Base-by-base conservation (phyloP, 805 yeast species). In the Zygosaccharomyces lentus region DNA sequence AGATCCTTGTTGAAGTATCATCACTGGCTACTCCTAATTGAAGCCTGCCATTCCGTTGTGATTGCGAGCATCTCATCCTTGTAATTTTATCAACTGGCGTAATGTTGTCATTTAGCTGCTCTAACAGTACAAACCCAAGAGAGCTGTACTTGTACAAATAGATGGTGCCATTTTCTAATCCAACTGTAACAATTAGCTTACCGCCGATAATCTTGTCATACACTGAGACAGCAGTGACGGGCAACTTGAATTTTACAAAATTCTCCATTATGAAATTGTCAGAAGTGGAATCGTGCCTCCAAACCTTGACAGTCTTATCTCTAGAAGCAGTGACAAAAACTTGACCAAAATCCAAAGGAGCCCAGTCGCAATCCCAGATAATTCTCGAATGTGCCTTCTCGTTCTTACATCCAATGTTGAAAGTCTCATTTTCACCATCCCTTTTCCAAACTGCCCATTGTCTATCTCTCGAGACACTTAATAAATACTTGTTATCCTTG, bases 351-450 rank as follows among this genome's bases (percentile, higher is more conserved):
- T 58, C 69, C n/a, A 57, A 49, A 4, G 89, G 87, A 0, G 82
- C 70, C 96, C 97, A 93, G 31, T 85, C 77, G 61, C 91, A 82
- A 68, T 93, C 98, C 99, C 99, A 95, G 35, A 93, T 79, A 56
- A 93, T 91, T 65, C 97, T 79, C 1, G 84, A 66, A 61, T 95
- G 99, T 0, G 96, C 96, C 62, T 84, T 87, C 29, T 78, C 78
- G 45, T 76, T 73, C 15, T 67, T 54, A 37, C 47, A 48, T 24
- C 55, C 59, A 45, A 78, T 64, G 15, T 66, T 62, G 49, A 77
- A 75, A 16, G 64, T 63, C 36, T 73, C 68, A 10, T 57, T 55
- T 13, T 61, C 69, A 26, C 67, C 60, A 15, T 58, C 48, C 47
- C 78, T 68, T 52, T 70, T 69, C 91, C 96, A 91, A 26, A 91